phyloP scores from a whole-genome alignment of 192 early-diverging fungal species.

The Piromyces sp. region DNA sequence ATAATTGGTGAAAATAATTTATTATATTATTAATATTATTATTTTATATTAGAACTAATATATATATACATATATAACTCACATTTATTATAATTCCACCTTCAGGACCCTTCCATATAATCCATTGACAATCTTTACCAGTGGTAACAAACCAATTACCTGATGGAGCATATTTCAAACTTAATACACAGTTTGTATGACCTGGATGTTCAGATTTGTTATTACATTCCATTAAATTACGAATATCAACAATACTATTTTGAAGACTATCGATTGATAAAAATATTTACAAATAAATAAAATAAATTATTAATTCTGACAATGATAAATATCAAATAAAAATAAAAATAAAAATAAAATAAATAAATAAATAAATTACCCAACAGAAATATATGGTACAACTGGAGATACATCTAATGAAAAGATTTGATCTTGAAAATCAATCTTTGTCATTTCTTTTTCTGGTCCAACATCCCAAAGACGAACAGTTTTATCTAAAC shows the following conservation, averaged over 20 bases:
- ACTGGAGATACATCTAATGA: neutral
- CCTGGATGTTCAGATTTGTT: neutral
- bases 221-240: neutral
- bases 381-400: neutral
- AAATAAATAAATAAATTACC: too few species aligned
- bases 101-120: neutral
- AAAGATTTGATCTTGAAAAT: neutral
- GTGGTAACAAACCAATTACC: neutral
- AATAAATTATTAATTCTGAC: too few species aligned
- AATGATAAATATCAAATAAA: too few species aligned
- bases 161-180: neutral
- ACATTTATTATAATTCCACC: neutral
- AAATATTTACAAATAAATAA: too few species aligned
- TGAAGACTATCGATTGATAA: neutral
- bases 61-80: too few species aligned
- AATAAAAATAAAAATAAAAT: too few species aligned
- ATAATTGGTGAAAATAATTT: neutral
- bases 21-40: neutral
- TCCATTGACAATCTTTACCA: neutral
- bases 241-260: neutral
- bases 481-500: neutral
- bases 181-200: neutral
- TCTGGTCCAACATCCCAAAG: neutral
- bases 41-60: too few species aligned
- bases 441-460: neutral